These are phyloP conservation scores for Flaveria sonorensis DNA, from an alignment of 129 eudicot species.

Conservation along the genomic window DNA sequence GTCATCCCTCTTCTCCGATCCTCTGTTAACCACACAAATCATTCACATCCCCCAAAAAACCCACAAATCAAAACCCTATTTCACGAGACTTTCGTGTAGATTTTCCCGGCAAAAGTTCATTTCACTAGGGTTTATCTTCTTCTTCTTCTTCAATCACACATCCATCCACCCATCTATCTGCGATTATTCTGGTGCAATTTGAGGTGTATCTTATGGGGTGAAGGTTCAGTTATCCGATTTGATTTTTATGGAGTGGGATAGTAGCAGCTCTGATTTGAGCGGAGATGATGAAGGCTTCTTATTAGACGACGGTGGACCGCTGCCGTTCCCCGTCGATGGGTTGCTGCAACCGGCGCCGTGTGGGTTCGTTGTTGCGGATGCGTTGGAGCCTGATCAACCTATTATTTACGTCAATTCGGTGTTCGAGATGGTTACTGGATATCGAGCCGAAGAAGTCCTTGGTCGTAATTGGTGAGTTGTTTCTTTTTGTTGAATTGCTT, in stretches of 20 bases:
- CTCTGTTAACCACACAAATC: too few relatives aligned
- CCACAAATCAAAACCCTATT: background rate
- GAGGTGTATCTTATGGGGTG: constrained; percentile 40
- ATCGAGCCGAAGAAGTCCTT: constrained; percentile 76
- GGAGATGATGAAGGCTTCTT: constrained; percentile 70
- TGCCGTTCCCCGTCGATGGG: constrained; percentile 60
- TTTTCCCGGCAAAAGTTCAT: too few relatives aligned
- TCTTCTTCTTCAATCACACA: background rate
- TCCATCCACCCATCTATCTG: background rate
- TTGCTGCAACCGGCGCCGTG: constrained; percentile 78
- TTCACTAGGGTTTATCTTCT: background rate
- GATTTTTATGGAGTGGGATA: constrained; percentile 55
- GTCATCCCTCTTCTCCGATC: background rate
- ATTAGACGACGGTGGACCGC: constrained; percentile 53
- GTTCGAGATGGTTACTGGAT: constrained; percentile 81
- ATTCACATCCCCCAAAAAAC: background rate
- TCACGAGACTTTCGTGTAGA: background rate
- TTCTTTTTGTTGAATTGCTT: background rate
- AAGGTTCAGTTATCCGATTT: constrained; percentile 1
- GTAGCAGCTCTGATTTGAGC: constrained; percentile 49
- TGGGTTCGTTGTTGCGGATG: constrained; percentile 86
- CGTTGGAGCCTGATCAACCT: constrained; percentile 83
- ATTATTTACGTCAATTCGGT: constrained; percentile 85
- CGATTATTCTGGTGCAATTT: background rate
- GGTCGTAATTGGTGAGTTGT: constrained; percentile 65